These are phyloP conservation scores for Mentha longifolia DNA, from an alignment of 257 asterid genomes.

Conservation along the genomic window DNA sequence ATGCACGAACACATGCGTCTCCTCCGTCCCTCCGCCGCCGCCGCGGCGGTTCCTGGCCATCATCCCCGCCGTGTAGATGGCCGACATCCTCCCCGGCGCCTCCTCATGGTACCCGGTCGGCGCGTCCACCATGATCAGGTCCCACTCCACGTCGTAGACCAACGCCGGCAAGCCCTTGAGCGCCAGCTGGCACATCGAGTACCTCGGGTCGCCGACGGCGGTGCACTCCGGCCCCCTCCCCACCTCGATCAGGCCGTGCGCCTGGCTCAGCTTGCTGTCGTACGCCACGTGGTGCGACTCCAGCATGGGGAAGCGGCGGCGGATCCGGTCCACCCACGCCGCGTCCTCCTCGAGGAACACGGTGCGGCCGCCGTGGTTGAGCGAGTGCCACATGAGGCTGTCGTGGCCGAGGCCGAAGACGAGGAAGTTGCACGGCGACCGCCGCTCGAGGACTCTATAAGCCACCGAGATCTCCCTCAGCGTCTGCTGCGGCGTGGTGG, in stretches of 20 bases:
- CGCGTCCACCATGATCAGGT: constrained; percentile 91
- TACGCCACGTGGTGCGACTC: constrained; percentile 71
- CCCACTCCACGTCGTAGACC: constrained; percentile 70
- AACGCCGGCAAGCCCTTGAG: constrained; percentile 50
- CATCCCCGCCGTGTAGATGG: constrained; percentile 95
- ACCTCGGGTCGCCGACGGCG: constrained; percentile 56
- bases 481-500: constrained; percentile 87
- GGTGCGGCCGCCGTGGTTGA: constrained; percentile 82
- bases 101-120: constrained; percentile 86
- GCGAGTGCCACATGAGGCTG: constrained; percentile 89
- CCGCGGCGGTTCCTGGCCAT: constrained; percentile 67
- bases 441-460: constrained; percentile 51
- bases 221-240: constrained; percentile 80
- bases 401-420: constrained; percentile 90
- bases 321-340: constrained; percentile 74
- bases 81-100: constrained; percentile 92
- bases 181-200: constrained; percentile 84
- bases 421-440: constrained; percentile 81
- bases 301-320: constrained; percentile 69
- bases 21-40: constrained; percentile 28
- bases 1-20: constrained; percentile 81
- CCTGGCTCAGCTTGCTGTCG: constrained; percentile 66
- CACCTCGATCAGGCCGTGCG: constrained; percentile 53
- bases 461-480: constrained; percentile 69
- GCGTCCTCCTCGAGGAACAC: constrained; percentile 81